Percentiles rank a stretch among this genome's conserved stretches.
These are phyloP conservation scores for Diplocarpon mali DNA, from an alignment of 2,329 filamentous ascomycete species.

Conservation along the genomic window DNA sequence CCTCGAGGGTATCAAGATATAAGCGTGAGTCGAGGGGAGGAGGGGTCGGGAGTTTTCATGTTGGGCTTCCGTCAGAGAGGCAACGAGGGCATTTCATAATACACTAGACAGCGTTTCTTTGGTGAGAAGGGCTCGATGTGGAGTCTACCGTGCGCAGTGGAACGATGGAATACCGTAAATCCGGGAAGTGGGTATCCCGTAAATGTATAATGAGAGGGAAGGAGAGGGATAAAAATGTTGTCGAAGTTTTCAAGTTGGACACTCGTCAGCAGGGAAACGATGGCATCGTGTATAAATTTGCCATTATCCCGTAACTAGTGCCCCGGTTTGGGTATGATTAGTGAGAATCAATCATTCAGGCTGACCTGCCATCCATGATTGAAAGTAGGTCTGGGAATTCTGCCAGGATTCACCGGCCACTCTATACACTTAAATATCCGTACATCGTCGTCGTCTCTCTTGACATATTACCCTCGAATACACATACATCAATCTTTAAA, in stretches of 20 bases:
- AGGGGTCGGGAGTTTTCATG: conserved; percentile 24
- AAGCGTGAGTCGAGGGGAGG: conserved; percentile 6
- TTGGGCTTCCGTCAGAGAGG: conserved; percentile 22
- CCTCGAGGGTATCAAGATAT: conserved; percentile 27
- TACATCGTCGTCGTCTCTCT: too few species aligned
- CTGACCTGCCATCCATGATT: too few species aligned
- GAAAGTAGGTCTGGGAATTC: too few species aligned
- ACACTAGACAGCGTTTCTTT: neutral
- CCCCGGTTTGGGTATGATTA: too few species aligned
- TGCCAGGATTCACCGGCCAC: too few species aligned
- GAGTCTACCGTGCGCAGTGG: conserved; percentile 1
- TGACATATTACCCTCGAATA: too few species aligned
- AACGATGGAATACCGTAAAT: conserved; percentile 14
- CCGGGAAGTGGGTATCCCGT: neutral
- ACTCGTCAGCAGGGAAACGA: conserved; percentile 7
- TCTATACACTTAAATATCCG: too few species aligned
- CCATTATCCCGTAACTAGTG: neutral
- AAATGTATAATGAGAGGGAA: neutral
- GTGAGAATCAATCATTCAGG: too few species aligned
- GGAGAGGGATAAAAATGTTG: neutral
- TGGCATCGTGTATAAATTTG: conserved; percentile 6
- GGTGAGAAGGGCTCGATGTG: neutral
- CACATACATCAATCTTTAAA: too few species aligned
- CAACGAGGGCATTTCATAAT: conserved; percentile 23
- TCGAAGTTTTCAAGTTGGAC: neutral